Evolutionary conservation across 1,284 basidiomycete species (phyloP), one percentile per base, ranked within the genome.

Genomic region (Fomitopsis schrenkii): DNA sequence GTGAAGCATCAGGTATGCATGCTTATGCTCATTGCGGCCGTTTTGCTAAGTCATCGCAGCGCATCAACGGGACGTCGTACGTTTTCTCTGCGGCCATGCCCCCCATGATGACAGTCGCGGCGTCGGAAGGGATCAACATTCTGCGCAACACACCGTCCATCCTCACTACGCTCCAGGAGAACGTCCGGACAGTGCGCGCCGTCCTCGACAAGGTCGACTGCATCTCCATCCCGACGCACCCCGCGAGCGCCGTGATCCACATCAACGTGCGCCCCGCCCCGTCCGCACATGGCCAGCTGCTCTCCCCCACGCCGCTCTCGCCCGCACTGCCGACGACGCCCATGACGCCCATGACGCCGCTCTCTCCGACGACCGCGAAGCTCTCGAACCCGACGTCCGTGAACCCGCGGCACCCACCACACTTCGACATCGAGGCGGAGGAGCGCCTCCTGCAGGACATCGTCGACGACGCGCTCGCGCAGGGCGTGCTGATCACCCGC

Each of bases 81-180:
- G 95, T 99, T 62, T 99, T 95, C 80, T 98, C 97, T 1, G 97
- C 97, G 9, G 90, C 97, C 1, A 87, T 97, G 76, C 97, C 97
- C 0, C 87, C 95, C 1, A 83, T 97, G 58, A 86, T 98, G 55
- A 90, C 94, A 15, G 94, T 94, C 63, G 88, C 91, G 63, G 92
- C 89, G 1, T 94, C 92, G 0, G 89, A 94, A 68, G 93, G 88
- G 9, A 92, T 98, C 71, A 84, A 85, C 65, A 84, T 93, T 65
- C 81, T 98, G 61, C 83, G 84, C 50, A 83, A 83, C 59, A 85
- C 87, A 2, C 94, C 95, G 0, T 87, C 87, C 2, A 83, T 94
- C 62, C 83, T 97, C 65, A 76, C 80, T 35, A 78, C 81, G 2
- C 86, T 98, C 0, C 92, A 92, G 65, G 89, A 94, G 60, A 98